Base-by-base conservation (phyloP, 2,329 filamentous ascomycete species). In the Paracamarosporium sp. region DNA sequence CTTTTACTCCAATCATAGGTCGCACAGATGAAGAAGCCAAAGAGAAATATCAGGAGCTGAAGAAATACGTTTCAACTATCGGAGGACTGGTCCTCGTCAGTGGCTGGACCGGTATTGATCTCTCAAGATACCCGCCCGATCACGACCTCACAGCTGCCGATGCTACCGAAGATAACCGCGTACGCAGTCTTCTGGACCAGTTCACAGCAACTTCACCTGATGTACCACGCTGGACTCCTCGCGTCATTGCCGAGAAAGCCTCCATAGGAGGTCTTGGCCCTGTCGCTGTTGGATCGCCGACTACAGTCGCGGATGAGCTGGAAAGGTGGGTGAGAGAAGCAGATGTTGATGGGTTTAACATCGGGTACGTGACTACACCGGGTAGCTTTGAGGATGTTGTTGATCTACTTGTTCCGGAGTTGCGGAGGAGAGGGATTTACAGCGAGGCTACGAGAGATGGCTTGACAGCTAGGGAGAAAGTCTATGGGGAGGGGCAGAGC, bases 241-340 rank as follows among this genome's bases (percentile, higher is more conserved):
- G 65, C 22, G 65, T 71, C 1, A 69, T 75, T 28, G 69, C 68
- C 27, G 61, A 73, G 62, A 70, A 70, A 38, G 67, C 70, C 0
- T 66, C 65, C 0, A 73, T 89, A 94, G 96, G 90, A 96, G 94
- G 67, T 27, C 56, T 68, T 2, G 59, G 69, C 20, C 63, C 64
- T 17, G 65, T 67, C 12, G 50, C 57, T 35, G 56, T 67, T 2
- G 64, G 65, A 2, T 60, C 57, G 22, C 75, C 80, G 0, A 54
- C 71, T 25, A 81, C 74, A 0, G 78, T 82, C 2, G 81, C 80
- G 0, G 77, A 83, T 61, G 78, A 80, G 30, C 59, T 83, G 61
- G 78, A 82, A 63, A 63, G 70, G 1, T 83, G 81, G 80, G 72
- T 82, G 0, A 54, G 65, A 1, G 79, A 82, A 51, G 79, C 77